phyloP scores from a whole-genome alignment of 2,329 filamentous ascomycete genomes.

The Grosmannia penicillata region DNA sequence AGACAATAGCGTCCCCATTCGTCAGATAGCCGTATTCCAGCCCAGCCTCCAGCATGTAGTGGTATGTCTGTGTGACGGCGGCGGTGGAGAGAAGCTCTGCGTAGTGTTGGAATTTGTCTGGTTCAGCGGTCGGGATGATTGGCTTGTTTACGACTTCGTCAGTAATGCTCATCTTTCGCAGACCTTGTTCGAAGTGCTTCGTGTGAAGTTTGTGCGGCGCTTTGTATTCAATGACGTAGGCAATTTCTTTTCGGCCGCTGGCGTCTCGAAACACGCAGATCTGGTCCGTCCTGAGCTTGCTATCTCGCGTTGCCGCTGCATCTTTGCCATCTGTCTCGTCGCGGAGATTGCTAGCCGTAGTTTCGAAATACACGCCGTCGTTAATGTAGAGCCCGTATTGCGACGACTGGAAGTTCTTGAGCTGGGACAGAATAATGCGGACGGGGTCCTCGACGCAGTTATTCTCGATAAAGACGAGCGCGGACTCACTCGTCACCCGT shows the following conservation, averaged over 20 bases:
- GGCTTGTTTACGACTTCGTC: slow-evolving; percentile 15
- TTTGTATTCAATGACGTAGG: slow-evolving; percentile 29
- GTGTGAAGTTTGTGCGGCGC: slow-evolving; percentile 29
- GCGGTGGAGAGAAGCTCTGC: slow-evolving; percentile 16
- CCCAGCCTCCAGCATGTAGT: slow-evolving; percentile 32
- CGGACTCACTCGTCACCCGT: slow-evolving; percentile 12
- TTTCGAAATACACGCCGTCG: slow-evolving; percentile 15
- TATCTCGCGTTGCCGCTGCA: not conserved
- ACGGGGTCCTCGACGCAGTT: slow-evolving; percentile 4
- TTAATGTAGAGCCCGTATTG: slow-evolving; percentile 11
- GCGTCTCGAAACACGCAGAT: slow-evolving; percentile 15
- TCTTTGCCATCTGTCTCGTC: not conserved
- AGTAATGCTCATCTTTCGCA: slow-evolving; percentile 25
- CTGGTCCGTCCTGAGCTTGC: slow-evolving; percentile 18
- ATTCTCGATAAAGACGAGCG: slow-evolving; percentile 12
- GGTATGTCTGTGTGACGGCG: slow-evolving; percentile 30
- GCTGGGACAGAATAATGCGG: slow-evolving; percentile 1
- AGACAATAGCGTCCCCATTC: slow-evolving; percentile 27
- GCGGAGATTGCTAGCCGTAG: slow-evolving; percentile 1
- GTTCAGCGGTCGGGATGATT: slow-evolving; percentile 12
- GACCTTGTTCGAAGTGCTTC: slow-evolving; percentile 23
- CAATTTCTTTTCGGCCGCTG: slow-evolving; percentile 10
- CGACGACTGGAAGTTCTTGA: not conserved
- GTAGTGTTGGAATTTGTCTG: slow-evolving; percentile 3
- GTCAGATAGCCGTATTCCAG: slow-evolving; percentile 26